Percentiles rank a stretch among this genome's conserved stretches.
Evolutionary conservation across 345 rosid species (phyloP).

Genomic region (Pelargonium nanum): DNA sequence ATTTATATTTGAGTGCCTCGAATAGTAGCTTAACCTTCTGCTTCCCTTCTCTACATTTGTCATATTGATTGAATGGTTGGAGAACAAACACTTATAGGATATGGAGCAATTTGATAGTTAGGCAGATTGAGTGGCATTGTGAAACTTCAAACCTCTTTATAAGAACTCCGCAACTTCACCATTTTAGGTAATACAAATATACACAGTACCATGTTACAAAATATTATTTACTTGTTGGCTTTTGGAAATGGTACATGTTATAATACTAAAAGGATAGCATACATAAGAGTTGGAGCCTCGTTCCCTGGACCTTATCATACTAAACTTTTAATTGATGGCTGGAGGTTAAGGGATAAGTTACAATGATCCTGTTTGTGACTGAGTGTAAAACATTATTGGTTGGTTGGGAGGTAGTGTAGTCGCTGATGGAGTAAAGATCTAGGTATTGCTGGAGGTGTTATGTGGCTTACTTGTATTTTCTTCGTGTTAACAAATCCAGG

Average conservation of each 20-base stretch:
- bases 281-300: too few relatives aligned
- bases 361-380: neutral
- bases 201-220: too few relatives aligned
- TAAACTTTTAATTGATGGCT: neutral
- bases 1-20: too few relatives aligned
- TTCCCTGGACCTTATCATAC: too few relatives aligned
- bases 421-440: neutral
- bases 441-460: neutral
- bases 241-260: neutral
- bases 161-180: too few relatives aligned
- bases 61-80: neutral
- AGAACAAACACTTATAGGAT: neutral
- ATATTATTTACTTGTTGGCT: neutral
- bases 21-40: too few relatives aligned
- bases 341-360: neutral
- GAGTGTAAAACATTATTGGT: neutral
- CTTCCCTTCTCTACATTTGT: too few relatives aligned
- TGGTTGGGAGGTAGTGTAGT: neutral
- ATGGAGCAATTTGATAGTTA: neutral
- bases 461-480: neutral
- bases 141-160: too few relatives aligned
- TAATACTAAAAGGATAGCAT: too few relatives aligned
- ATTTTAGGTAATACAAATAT: neutral
- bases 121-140: too few relatives aligned
- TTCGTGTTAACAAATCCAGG: conserved; percentile 25